Percentiles rank a stretch among this genome's conserved stretches.
These are phyloP conservation scores for Dictyostelium firmibasis DNA, from an alignment of 78 protist species.

Conservation along the genomic window DNA sequence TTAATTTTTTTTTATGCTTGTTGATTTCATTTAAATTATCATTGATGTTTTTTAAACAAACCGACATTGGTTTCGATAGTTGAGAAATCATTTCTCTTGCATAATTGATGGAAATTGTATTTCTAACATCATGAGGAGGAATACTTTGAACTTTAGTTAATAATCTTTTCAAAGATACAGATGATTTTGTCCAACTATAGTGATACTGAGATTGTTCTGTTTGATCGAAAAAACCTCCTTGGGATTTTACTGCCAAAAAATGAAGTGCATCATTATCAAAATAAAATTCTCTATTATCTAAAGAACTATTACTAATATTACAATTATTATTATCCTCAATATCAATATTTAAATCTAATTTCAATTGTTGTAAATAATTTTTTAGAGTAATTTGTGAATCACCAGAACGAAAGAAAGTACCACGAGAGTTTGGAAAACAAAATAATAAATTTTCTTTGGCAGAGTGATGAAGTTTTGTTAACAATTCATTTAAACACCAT, in stretches of 20 bases:
- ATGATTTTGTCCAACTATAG: not conserved
- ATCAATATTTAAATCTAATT: not conserved
- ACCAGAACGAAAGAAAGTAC: not conserved
- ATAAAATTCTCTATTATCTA: not conserved
- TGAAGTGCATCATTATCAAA: not conserved
- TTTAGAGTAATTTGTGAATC: not conserved
- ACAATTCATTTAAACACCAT: conserved; percentile 2
- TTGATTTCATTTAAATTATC: conserved; percentile 7
- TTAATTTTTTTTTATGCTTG: not conserved
- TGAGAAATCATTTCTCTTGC: not conserved
- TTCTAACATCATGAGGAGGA: not conserved
- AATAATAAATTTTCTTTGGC: not conserved
- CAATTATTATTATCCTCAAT: not conserved
- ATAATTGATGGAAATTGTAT: not conserved
- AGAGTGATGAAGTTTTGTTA: not conserved
- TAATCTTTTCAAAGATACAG: not conserved
- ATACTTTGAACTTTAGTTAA: not conserved
- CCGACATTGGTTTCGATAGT: not conserved
- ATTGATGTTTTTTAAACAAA: not conserved
- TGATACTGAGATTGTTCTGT: not conserved
- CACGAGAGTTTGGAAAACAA: not conserved
- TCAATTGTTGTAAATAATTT: not conserved
- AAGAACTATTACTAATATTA: not conserved
- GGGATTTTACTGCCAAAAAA: not conserved
- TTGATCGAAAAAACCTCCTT: not conserved